A percentile compares a stretch with the other conserved stretches of the same genome.
Evolutionary conservation across 345 rosid species (phyloP).

Genomic region (Populus euphratica): DNA sequence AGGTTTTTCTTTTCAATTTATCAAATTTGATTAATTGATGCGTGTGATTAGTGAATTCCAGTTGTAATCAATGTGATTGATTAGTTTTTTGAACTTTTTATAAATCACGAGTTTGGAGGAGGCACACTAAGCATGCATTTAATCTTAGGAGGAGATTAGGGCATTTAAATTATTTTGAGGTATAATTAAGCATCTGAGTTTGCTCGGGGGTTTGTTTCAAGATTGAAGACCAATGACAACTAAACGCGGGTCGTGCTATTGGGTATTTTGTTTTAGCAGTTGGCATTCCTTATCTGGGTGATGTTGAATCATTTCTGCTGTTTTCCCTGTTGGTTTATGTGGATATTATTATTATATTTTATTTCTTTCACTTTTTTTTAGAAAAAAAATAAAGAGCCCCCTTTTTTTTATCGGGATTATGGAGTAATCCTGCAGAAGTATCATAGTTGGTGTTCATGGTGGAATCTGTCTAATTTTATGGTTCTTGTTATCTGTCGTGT

Average conservation of each 20-base stretch:
- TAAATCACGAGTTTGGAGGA: neutral
- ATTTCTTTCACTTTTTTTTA: neutral
- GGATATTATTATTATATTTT: neutral
- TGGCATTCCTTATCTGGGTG: neutral
- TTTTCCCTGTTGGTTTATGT: neutral
- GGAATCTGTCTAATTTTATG: neutral
- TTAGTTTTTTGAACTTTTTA: neutral
- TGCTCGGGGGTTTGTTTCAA: neutral
- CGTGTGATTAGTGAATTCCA: constrained; percentile 3
- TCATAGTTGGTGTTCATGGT: neutral
- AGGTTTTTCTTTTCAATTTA: constrained; percentile 13
- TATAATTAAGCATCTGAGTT: constrained; percentile 2
- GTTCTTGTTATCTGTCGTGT: neutral
- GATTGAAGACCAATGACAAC: neutral
- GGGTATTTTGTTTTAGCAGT: neutral
- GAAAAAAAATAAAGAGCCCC: too few relatives aligned
- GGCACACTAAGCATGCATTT: constrained; percentile 9
- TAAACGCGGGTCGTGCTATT: neutral
- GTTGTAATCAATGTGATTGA: constrained; percentile 28
- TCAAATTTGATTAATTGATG: neutral
- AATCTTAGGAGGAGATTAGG: constrained; percentile 4
- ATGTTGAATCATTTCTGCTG: neutral
- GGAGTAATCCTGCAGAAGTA: neutral
- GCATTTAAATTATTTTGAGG: neutral
- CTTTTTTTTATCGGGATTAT: neutral